Evolutionary conservation across 768 basidiomycete species (phyloP), one percentile per base, ranked within the genome.

Genomic region (Tulasnella sp.): DNA sequence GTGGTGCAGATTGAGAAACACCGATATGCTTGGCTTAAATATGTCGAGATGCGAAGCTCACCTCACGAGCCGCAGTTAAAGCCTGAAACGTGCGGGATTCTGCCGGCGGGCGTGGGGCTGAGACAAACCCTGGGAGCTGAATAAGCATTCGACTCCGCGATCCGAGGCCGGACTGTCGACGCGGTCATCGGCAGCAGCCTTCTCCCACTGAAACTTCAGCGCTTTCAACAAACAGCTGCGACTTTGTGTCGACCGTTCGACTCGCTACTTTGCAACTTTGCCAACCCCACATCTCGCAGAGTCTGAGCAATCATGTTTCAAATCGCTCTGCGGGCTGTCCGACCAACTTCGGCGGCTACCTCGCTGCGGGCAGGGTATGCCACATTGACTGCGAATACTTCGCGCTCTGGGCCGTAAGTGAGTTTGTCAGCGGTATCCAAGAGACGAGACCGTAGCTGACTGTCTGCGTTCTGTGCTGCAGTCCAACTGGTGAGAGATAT

Each of bases 391-490:
- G 74, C 74, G 74, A 75, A 48, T 48, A 24, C 74, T 42, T 75
- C 74, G 40, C 74, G 74, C 28, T 75, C 74, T 75, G 74, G 74
- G 46, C 74, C 74, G 74, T 75, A 75, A 75, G 74, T 75, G 41
- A 42, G 46, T 48, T 42, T 22, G 24, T 31, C 12, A 69, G 16
- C 64, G 18, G 64, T 69, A 69, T 69, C 64, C 64, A 31, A 69
- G 64, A 9, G 31, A 69, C 34, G 64, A 69, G 64, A 69, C 64
- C 64, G 64, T 37, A 69, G 64, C 64, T 69, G 64, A 69, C 64
- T 75, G 34, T 31, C 40, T n/a, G 41, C 31, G 8, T 44, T 42
- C 34, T 44, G 34, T 75, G 40, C 31, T 54, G 74, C 74, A 75
- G 40, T 48, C 46, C 74, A 44, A 42, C 74, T 34, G 64, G 64